Conservation (phyloP, 805 yeast species). For the Saccharomycopsis sp. region DNA sequence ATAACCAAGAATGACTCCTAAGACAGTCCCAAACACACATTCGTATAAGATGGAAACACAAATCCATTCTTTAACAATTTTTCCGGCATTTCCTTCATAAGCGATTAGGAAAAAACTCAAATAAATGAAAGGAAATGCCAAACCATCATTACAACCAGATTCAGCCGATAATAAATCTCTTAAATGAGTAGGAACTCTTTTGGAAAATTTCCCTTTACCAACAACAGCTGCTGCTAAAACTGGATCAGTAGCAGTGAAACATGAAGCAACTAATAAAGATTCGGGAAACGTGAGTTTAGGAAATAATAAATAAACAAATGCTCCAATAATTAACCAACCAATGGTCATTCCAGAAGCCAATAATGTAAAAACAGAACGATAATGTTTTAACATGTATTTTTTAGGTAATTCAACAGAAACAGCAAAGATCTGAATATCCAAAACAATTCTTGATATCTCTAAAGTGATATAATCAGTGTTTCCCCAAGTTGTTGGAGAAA, state of each 20-base stretch:
- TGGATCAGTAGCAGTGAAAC: constrained; percentile 93
- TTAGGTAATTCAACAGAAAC: constrained; percentile 91
- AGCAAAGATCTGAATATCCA: constrained; percentile 84
- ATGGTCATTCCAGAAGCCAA: constrained; percentile 81
- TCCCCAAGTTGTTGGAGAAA: constrained; percentile 78
- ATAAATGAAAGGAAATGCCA: constrained; percentile 87
- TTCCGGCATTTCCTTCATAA: constrained; percentile 53
- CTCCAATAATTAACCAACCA: constrained; percentile 80
- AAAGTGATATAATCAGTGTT: constrained; percentile 70
- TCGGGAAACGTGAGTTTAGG: constrained; percentile 65
- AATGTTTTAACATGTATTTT: constrained; percentile 75
- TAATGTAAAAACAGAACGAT: constrained; percentile 64
- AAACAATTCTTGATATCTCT: constrained; percentile 72
- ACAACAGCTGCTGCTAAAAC: constrained; percentile 92
- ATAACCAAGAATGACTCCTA: constrained; percentile 69
- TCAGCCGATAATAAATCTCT: constrained; percentile 76
- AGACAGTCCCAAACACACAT: constrained; percentile 65
- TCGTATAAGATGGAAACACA: constrained; percentile 68
- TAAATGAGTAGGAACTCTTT: constrained; percentile 86
- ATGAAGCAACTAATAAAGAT: constrained; percentile 68
- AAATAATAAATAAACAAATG: constrained; percentile 67
- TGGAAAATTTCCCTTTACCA: constrained; percentile 87
- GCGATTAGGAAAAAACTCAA: constrained; percentile 57
- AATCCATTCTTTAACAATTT: constrained; percentile 74
- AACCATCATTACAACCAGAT: constrained; percentile 88